These are phyloP conservation scores for Macrolepiota dolichaula DNA, from an alignment of 768 basidiomycete genomes.

Conservation along the genomic window DNA sequence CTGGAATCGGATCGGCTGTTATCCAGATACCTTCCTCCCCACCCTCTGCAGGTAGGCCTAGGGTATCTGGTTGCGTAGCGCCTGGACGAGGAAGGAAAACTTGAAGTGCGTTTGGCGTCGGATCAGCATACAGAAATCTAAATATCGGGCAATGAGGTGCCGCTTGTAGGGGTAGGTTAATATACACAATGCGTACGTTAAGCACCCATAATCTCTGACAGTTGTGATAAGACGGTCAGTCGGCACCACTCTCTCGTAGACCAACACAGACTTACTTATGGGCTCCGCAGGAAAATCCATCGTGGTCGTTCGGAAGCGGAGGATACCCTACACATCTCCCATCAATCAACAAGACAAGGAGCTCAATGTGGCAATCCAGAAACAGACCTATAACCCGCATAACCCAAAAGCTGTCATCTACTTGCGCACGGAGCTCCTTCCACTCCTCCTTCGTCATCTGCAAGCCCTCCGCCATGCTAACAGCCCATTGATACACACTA, in stretches of 20 bases:
- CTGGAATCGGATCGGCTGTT: slow-evolving; percentile 77
- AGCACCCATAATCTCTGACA: slow-evolving; percentile 82
- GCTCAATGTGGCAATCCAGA: not conserved
- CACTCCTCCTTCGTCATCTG: slow-evolving; percentile 73
- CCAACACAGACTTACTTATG: slow-evolving; percentile 58
- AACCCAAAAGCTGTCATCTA: slow-evolving; percentile 88
- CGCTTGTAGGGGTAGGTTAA: not conserved
- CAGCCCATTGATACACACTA: too few relatives aligned
- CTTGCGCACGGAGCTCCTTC: slow-evolving; percentile 58
- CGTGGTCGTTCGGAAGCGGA: slow-evolving; percentile 72
- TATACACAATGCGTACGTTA: slow-evolving; percentile 64
- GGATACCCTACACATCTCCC: slow-evolving; percentile 63
- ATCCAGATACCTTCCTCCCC: slow-evolving; percentile 71
- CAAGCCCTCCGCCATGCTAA: slow-evolving; percentile 79
- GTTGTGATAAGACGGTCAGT: not conserved
- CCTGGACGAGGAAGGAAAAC: slow-evolving; percentile 61
- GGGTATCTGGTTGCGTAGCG: slow-evolving; percentile 20
- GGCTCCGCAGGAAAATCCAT: slow-evolving; percentile 87
- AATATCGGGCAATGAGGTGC: not conserved
- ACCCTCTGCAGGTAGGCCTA: slow-evolving; percentile 44
- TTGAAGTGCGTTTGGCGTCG: slow-evolving; percentile 76
- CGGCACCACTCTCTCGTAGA: not conserved
- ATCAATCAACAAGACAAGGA: not conserved
- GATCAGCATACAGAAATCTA: slow-evolving; percentile 85
- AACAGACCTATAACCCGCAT: slow-evolving; percentile 75